Conservation (phyloP, 106 monocot species). For the Dendrobium catenatum region DNA sequence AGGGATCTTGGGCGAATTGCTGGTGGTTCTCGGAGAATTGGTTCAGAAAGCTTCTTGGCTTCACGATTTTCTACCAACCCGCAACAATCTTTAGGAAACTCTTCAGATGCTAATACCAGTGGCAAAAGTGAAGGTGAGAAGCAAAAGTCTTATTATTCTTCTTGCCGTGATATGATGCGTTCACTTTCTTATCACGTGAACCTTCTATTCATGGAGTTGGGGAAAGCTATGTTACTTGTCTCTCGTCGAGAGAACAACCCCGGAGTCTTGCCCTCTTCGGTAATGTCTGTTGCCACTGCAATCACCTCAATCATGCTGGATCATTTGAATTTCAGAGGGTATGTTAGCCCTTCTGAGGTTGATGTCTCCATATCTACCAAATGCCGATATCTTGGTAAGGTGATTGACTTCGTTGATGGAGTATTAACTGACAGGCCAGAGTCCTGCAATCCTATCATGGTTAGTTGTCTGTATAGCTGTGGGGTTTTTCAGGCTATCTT, state of each 20-base stretch:
- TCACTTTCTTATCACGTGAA: conserved; percentile 89
- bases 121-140: conserved; percentile 64
- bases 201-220: conserved; percentile 87
- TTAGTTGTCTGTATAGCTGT: conserved; percentile 72
- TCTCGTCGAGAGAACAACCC: conserved; percentile 75
- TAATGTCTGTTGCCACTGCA: conserved; percentile 60
- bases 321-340: conserved; percentile 80
- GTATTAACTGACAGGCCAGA: conserved; percentile 86
- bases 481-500: conserved; percentile 76
- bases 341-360: conserved; percentile 29
- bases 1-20: conserved; percentile 75
- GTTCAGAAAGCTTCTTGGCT: conserved; percentile 39
- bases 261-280: conserved; percentile 51
- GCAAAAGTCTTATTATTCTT: conserved; percentile 59
- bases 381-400: conserved; percentile 94
- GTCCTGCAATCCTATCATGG: conserved; percentile 77
- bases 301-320: conserved; percentile 64
- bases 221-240: conserved; percentile 75
- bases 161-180: conserved; percentile 84
- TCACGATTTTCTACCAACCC: conserved; percentile 25
- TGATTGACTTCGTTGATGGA: conserved; percentile 78
- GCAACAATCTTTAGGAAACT: conserved; percentile 22
- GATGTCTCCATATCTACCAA: conserved; percentile 63
- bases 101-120: conserved; percentile 23
- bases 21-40: conserved; percentile 39